Evolutionary conservation across 306 rosid genomes (phyloP), one percentile per base, ranked within the genome.

Genomic region (Corylus heterophylla): DNA sequence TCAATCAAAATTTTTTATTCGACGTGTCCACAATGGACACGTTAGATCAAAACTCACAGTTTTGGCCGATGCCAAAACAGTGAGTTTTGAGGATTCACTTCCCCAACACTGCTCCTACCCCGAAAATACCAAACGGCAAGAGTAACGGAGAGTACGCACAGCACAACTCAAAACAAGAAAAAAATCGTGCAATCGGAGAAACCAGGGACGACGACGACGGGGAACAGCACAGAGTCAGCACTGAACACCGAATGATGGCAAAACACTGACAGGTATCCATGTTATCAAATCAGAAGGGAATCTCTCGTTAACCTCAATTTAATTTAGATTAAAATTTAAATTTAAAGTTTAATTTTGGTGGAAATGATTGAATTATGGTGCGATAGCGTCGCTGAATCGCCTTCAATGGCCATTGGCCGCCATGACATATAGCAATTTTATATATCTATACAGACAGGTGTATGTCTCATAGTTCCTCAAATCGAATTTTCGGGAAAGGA

Each of bases 321-420:
- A 49, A 8, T 42, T 58, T 25, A 10, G 16, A 0, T 73, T 84
- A 75, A 11, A 42, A 79, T 73, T 84, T 77, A 11, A 47, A 79
- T 83, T 75, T 52, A 22, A 54, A 72, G 27, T 56, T 22, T 18
- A 17, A 16, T 18, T 75, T 45, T 49, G 58, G 69, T 62, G 50
- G 25, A 49, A 67, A 39, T 37, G 72, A 67, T 67, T 50, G 55
- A 81, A 84, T 79, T 83, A 56, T 63, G 64, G 89, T 78, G 82
- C 85, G 74, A 73, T 76, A 81, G 85, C 89, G 76, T 47, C 74
- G 67, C 79, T 31, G 76, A 74, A 66, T 63, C 61, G 82, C 86
- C 93, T 81, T 86, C 62, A 81, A 86, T n/a, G n/a, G n/a, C n/a
- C n/a, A n/a, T n/a, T 63, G 84, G 88, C 89, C 68, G 81, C 82